Evolutionary conservation across 352 stramenopile genomes (phyloP).

Genomic region (Pythium sukuiense): DNA sequence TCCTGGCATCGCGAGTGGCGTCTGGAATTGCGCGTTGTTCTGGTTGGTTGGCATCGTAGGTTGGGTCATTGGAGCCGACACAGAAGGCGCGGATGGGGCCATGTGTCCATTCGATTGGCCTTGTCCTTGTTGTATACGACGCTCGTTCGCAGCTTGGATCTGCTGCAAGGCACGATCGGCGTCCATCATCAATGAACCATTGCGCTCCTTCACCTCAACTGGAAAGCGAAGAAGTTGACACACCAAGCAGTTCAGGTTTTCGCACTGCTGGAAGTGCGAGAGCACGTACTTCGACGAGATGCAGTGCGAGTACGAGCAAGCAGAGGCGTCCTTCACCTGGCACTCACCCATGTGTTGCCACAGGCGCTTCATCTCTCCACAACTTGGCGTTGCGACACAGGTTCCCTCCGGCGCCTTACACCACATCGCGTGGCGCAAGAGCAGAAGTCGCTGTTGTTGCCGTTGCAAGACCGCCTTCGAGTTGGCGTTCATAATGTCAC

Average conservation of each 20-base stretch:
- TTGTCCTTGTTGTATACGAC: slow-evolving; percentile 26
- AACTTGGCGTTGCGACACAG: slow-evolving; percentile 95
- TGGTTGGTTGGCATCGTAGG: not conserved
- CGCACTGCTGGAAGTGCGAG: slow-evolving; percentile 98
- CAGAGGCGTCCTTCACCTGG: slow-evolving; percentile 90
- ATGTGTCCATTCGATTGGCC: slow-evolving; percentile 8
- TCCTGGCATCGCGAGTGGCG: not conserved
- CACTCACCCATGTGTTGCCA: slow-evolving; percentile 99
- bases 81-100: not conserved
- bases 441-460: slow-evolving; percentile 96
- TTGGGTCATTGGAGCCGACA: slow-evolving; percentile 1
- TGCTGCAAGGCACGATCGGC: slow-evolving; percentile 73
- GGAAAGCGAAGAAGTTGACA: slow-evolving; percentile 97
- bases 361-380: slow-evolving; percentile 97
- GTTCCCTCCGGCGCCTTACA: slow-evolving; percentile 93
- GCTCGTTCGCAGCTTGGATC: slow-evolving; percentile 72
- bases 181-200: slow-evolving; percentile 82
- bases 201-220: slow-evolving; percentile 94
- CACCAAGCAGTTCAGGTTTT: slow-evolving; percentile 96
- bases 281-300: slow-evolving; percentile 99
- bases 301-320: slow-evolving; percentile 97
- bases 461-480: slow-evolving; percentile 96
- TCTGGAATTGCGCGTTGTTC: slow-evolving; percentile 6
- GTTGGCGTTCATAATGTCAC: slow-evolving; percentile 65
- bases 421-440: slow-evolving; percentile 98